Conservation (phyloP, 176 grass and related monocot species). For the Oryza glumipatula region DNA sequence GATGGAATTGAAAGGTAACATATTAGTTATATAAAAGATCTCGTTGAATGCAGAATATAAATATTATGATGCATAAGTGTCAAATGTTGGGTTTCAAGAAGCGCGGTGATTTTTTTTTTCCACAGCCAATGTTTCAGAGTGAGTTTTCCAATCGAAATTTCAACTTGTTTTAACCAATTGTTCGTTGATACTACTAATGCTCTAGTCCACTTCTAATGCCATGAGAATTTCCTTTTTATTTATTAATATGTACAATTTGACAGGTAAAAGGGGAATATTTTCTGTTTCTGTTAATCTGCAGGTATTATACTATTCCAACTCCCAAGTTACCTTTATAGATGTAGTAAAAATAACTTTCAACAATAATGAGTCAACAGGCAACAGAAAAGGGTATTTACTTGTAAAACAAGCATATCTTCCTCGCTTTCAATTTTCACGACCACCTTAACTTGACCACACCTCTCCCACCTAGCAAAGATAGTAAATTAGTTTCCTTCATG, state of each 20-base stretch:
- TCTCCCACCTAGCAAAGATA: conserved; percentile 77
- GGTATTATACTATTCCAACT: neutral
- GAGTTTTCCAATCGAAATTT: neutral
- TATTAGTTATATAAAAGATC: neutral
- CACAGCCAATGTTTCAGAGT: neutral
- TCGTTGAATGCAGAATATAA: neutral
- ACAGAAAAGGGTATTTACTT: conserved; percentile 56
- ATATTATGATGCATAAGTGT: neutral
- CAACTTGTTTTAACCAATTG: neutral
- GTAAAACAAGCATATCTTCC: conserved; percentile 93
- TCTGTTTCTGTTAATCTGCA: neutral
- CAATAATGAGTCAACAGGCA: neutral
- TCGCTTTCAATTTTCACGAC: conserved; percentile 91
- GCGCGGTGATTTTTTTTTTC: neutral
- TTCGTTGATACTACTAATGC: neutral
- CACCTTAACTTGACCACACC: conserved; percentile 95
- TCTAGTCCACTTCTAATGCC: neutral
- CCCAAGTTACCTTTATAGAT: neutral
- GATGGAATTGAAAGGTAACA: neutral
- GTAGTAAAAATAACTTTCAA: neutral
- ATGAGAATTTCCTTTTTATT: neutral
- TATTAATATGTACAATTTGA: neutral
- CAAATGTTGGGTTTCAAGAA: neutral
- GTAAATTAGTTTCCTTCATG: conserved; percentile 25
- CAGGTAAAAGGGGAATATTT: neutral